These are phyloP conservation scores for Podospora didyma DNA, from an alignment of 495 filamentous ascomycete species.

Conservation along the genomic window DNA sequence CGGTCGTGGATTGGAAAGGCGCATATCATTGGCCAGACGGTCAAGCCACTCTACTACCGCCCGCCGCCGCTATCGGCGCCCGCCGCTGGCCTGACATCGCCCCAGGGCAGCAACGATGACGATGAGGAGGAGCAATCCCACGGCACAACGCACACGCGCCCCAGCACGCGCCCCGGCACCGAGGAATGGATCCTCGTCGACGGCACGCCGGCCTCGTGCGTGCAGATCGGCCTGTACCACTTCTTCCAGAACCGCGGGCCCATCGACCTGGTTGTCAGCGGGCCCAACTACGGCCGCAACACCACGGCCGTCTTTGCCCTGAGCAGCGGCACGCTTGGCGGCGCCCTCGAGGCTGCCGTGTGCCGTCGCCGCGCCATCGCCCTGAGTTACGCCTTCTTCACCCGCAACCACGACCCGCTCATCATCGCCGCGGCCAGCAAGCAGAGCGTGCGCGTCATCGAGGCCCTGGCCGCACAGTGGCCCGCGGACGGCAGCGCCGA, in stretches of 20 bases:
- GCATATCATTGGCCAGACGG: slow-evolving; percentile 80
- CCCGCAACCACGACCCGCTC: slow-evolving; percentile 68
- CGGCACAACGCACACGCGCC: slow-evolving; percentile 58
- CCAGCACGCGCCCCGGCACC: slow-evolving; percentile 47
- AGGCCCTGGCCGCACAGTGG: slow-evolving; percentile 75
- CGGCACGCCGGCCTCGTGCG: slow-evolving; percentile 81
- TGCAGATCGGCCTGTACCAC: slow-evolving; percentile 84
- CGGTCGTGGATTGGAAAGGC: slow-evolving; percentile 98
- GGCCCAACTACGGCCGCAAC: slow-evolving; percentile 94
- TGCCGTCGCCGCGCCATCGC: slow-evolving; percentile 76
- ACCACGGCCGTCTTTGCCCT: slow-evolving; percentile 89
- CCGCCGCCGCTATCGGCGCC: slow-evolving; percentile 49
- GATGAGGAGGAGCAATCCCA: slow-evolving; percentile 41
- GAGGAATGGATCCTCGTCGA: slow-evolving; percentile 95
- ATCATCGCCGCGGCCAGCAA: slow-evolving; percentile 71
- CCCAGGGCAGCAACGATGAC: slow-evolving; percentile 29
- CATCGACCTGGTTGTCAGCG: slow-evolving; percentile 82
- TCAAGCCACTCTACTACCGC: slow-evolving; percentile 87
- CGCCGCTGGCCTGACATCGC: slow-evolving; percentile 31
- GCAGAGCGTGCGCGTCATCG: slow-evolving; percentile 68
- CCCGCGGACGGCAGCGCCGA: slow-evolving; percentile 58
- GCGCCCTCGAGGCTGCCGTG: slow-evolving; percentile 86
- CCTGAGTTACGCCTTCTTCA: slow-evolving; percentile 82
- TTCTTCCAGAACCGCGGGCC: slow-evolving; percentile 76
- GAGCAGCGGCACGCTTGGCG: slow-evolving; percentile 84